phyloP scores from a whole-genome alignment of 495 filamentous ascomycete genomes.

The Trichocladium uniseriatum region DNA sequence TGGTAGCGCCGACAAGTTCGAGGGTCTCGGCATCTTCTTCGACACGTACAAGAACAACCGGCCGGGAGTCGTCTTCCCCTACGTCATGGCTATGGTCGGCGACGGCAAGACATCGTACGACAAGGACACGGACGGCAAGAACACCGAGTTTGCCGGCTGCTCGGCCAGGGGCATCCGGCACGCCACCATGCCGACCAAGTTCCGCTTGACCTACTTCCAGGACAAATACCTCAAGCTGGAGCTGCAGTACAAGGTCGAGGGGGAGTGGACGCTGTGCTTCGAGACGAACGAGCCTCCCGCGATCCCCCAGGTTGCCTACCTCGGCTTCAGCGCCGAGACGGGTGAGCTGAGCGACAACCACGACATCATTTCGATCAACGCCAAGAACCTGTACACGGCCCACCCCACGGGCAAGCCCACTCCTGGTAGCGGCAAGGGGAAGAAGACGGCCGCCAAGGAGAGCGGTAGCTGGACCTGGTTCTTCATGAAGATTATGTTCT shows the following conservation, averaged over 20 bases:
- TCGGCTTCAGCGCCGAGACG: constrained; percentile 92
- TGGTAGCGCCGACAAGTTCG: constrained; percentile 77
- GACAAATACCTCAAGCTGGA: constrained; percentile 88
- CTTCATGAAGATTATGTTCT: constrained; percentile 73
- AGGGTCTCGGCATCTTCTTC: constrained; percentile 93
- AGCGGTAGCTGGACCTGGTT: constrained; percentile 84
- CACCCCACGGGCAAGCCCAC: constrained; percentile 36
- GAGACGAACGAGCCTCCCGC: constrained; percentile 60
- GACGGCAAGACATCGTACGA: constrained; percentile 87
- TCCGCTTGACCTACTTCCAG: constrained; percentile 89
- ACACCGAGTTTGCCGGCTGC: constrained; percentile 86
- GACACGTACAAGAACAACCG: constrained; percentile 99
- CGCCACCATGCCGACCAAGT: constrained; percentile 68
- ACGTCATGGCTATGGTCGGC: constrained; percentile 96
- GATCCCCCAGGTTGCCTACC: constrained; percentile 83
- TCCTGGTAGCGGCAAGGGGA: constrained; percentile 33
- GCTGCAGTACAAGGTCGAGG: constrained; percentile 83
- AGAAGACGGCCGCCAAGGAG: constrained; percentile 16
- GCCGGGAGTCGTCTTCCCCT: constrained; percentile 89
- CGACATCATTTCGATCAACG: constrained; percentile 83
- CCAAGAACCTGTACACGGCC: constrained; percentile 79
- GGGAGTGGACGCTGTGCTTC: constrained; percentile 87
- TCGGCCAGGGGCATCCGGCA: constrained; percentile 86
- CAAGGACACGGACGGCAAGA: constrained; percentile 90
- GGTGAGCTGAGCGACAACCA: constrained; percentile 96